Evolutionary conservation across 176 grass and related monocot genomes (phyloP), one percentile per base, ranked within the genome.

Genomic region (Eragrostis curvula): DNA sequence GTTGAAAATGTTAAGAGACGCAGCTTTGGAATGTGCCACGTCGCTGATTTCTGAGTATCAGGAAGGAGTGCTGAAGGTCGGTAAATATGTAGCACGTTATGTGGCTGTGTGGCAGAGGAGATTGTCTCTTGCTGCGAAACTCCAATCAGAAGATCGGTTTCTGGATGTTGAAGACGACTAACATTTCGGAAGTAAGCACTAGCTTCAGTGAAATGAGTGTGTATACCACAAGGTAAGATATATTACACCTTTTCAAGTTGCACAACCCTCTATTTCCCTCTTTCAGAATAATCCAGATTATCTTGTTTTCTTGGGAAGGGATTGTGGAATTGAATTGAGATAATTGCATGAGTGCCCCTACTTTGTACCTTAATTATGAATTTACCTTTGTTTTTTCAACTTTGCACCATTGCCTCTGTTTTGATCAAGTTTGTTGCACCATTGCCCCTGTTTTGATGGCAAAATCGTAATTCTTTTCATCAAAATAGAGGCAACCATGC

Each of bases 141-240:
- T 99, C 66, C 79, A 91, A 73, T 86, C 80, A 46, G 93, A 99
- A 82, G 93, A 95, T 27, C 80, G 65, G 60, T 91, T 80, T 73
- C 88, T 86, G 78, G 85, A 89, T 87, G 79, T 63, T 68, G 90
- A 99, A 74, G 91, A 99, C 62, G 96, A 95, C 72, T n/a, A 90
- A 71, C 58, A n/a, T 93, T 79, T 99, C 96, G 53, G 93, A 96
- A 80, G 85, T 63, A 55, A 95, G 96, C 79, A 93, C 87, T 82
- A 90, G 85, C 77, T 96, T 99, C 81, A 96, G 93, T 3, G 87
- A 93, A 83, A 99, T 99, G 93, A 99, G 91, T 82, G 96, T 93
- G 46, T 94, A 99, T 55, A 96, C 93, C 40, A 90, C 85, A 8
- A 93, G 96, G 96, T 94, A 85, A 70, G 57, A 27, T 29, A n/a